Conservation (phyloP, 345 rosid genomes). For the Durio zibethinus region DNA sequence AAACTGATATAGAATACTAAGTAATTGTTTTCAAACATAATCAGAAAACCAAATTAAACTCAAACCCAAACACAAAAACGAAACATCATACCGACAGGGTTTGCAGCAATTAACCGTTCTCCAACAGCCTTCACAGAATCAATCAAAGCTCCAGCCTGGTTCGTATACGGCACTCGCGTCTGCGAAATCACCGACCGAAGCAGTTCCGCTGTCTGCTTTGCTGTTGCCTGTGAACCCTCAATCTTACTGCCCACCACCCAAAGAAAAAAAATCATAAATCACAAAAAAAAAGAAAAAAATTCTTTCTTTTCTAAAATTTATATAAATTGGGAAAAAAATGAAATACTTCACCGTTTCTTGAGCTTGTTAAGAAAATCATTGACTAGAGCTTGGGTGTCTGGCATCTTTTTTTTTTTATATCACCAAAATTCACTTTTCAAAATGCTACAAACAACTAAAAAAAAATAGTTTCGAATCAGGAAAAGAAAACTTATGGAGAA, state of each 20-base stretch:
- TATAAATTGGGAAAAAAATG: not conserved
- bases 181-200: conserved; percentile 84
- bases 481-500: not conserved
- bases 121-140: conserved; percentile 81
- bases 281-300: not conserved
- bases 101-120: conserved; percentile 75
- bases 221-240: conserved; percentile 91
- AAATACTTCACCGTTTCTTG: conserved; percentile 55
- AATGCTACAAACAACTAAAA: not conserved
- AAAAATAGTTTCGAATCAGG: not conserved
- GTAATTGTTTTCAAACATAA: not conserved
- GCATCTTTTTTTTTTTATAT: conserved; percentile 40
- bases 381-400: conserved; percentile 75
- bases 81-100: conserved; percentile 70
- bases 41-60: not conserved
- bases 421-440: conserved; percentile 27
- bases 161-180: conserved; percentile 72
- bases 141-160: conserved; percentile 81
- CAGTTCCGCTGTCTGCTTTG: conserved; percentile 71
- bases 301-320: not conserved
- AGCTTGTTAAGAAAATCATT: conserved; percentile 79
- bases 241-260: conserved; percentile 51
- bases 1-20: not conserved
- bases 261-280: not conserved
- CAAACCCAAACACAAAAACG: not conserved